These are phyloP conservation scores for Ophiosphaerella herpotricha DNA, from an alignment of 2,329 filamentous ascomycete genomes.

Conservation along the genomic window DNA sequence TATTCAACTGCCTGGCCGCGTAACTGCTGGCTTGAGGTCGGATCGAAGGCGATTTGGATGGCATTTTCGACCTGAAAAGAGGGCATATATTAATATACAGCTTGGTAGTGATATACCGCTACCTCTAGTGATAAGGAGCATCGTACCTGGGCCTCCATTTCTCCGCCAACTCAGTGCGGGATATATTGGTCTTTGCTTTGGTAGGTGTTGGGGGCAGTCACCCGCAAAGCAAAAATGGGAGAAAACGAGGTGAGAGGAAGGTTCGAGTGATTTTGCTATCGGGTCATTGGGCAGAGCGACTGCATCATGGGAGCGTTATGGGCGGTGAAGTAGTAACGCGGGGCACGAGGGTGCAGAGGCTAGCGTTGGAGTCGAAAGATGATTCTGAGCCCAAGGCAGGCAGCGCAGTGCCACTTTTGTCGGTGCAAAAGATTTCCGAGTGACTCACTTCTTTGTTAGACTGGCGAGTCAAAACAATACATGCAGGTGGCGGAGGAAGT, in stretches of 20 bases:
- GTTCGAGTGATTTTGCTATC: constrained; percentile 36
- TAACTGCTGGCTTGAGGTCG: constrained; percentile 66
- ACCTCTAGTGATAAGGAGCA: not conserved
- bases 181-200: constrained; percentile 20
- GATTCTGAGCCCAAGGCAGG: not conserved
- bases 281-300: constrained; percentile 37
- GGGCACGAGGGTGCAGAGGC: constrained; percentile 31
- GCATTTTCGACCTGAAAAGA: constrained; percentile 83
- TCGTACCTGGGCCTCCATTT: constrained; percentile 47
- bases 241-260: constrained; percentile 15
- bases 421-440: not conserved
- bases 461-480: constrained; percentile 19
- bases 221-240: constrained; percentile 24
- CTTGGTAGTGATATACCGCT: not conserved
- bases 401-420: not conserved
- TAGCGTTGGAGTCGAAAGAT: constrained; percentile 7
- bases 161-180: constrained; percentile 32
- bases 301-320: constrained; percentile 42
- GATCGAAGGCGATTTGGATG: constrained; percentile 91
- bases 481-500: constrained; percentile 18
- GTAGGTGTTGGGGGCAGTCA: constrained; percentile 13
- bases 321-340: constrained; percentile 41
- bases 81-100: not conserved
- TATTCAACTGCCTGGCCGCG: constrained; percentile 91
- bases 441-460: constrained; percentile 19